Evolutionary conservation across 2,329 filamentous ascomycete genomes (phyloP), one percentile per base, ranked within the genome.

Genomic region (Aspergillus clavatus): DNA sequence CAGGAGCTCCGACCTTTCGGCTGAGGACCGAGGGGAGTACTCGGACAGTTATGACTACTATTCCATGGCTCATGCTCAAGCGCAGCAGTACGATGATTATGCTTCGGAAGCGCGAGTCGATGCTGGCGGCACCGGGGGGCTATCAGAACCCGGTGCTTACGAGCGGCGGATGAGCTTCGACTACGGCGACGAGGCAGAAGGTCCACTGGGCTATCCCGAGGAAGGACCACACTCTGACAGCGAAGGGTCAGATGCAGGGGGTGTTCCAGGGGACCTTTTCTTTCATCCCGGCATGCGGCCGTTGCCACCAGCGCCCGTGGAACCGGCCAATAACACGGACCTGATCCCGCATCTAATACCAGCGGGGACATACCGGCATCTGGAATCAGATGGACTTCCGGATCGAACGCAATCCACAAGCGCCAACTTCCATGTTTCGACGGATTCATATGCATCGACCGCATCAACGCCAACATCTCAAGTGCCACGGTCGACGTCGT

Each of bases 221-320:
- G 53, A 59, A 39, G 61, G 66, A 44, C 58, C 73, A 46, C 67
- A 65, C 38, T 77, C 74, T 28, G 70, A 67, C 12, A 83, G 80
- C 54, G 83, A 87, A 28, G 87, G 83, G 22, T 82, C 84, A 1
- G 69, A 72, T 27, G 81, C 81, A 52, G 83, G 86, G 35, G 88
- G 89, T 35, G 88, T 90, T 45, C 87, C 89, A 50, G 87, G 86
- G 14, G 93, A 95, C 57, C 83, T 97, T 62, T 95, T 95, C 63
- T 98, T 94, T 65, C 89, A 97, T 59, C 90, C 90, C 14, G 88
- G 88, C 29, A 81, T 89, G 61, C 75, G 74, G 41, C 82, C 82
- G 42, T 66, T 85, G 37, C 79, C 82, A 57, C 74, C 82, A 72
- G 69, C 89, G 69, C 67, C 84, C 73, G 60, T 87, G 72, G 54